phyloP scores from a whole-genome alignment of 2,329 filamentous ascomycete genomes.

The Colletotrichum viniferum region DNA sequence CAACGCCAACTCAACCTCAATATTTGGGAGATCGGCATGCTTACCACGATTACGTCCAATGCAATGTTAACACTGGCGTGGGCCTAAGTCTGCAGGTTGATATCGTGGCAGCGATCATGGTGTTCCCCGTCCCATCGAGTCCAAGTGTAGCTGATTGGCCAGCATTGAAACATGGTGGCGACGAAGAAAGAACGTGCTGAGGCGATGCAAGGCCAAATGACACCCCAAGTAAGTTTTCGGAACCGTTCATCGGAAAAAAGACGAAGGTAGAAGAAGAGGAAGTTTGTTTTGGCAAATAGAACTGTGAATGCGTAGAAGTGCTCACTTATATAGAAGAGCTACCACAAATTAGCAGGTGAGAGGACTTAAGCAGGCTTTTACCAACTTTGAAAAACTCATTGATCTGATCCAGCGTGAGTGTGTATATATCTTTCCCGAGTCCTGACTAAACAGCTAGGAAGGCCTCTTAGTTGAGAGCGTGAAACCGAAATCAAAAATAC shows the following conservation, averaged over 20 bases:
- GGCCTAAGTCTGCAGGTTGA: constrained; percentile 48
- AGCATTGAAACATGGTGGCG: constrained; percentile 48
- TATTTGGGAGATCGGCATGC: constrained; percentile 48
- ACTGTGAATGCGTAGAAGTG: constrained; percentile 45
- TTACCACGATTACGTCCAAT: constrained; percentile 52
- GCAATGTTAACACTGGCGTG: constrained; percentile 52
- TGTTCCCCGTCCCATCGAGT: constrained; percentile 51
- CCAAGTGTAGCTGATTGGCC: constrained; percentile 54
- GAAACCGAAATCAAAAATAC: background rate
- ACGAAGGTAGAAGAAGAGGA: constrained; percentile 56
- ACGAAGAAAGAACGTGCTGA: constrained; percentile 43
- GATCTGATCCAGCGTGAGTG: constrained; percentile 40
- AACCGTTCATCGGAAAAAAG: constrained; percentile 46
- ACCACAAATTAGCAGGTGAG: background rate
- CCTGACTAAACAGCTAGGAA: constrained; percentile 31
- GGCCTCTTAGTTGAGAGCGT: background rate
- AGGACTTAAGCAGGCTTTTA: background rate
- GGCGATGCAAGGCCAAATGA: constrained; percentile 36
- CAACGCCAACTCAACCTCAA: constrained; percentile 40
- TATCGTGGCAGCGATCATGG: constrained; percentile 48
- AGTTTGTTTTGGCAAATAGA: constrained; percentile 47
- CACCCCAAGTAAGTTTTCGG: constrained; percentile 39
- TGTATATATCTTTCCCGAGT: constrained; percentile 51
- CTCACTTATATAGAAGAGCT: constrained; percentile 41
- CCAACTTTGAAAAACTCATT: constrained; percentile 34